These are phyloP conservation scores for Aureobasidium sp. DNA, from an alignment of 2,329 filamentous ascomycete genomes.

Conservation along the genomic window DNA sequence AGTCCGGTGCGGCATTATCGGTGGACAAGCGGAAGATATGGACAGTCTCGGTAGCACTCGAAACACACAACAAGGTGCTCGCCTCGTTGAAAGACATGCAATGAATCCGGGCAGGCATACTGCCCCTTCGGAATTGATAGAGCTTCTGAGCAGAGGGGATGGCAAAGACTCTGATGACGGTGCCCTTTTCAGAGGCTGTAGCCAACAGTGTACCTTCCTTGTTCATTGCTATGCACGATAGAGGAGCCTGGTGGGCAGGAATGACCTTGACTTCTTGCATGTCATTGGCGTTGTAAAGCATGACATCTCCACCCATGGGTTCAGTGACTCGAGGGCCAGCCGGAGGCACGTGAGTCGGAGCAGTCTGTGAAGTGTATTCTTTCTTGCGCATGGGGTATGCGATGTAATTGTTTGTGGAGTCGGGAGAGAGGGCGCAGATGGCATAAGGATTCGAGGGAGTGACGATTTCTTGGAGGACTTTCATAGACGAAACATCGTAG, in stretches of 20 bases:
- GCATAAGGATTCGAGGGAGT: conserved; percentile 85
- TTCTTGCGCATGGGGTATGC: conserved; percentile 80
- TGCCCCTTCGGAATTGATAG: conserved; percentile 91
- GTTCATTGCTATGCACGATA: conserved; percentile 87
- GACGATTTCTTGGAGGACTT: conserved; percentile 80
- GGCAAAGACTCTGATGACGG: conserved; percentile 92
- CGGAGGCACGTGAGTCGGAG: conserved; percentile 68
- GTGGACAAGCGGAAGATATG: conserved; percentile 82
- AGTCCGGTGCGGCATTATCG: conserved; percentile 2
- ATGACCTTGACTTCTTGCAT: conserved; percentile 92
- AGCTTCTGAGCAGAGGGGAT: conserved; percentile 86
- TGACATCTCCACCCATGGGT: conserved; percentile 81
- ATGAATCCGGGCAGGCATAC: conserved; percentile 91
- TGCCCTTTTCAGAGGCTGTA: conserved; percentile 94
- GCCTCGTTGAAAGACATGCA: conserved; percentile 98
- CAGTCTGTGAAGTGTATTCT: conserved; percentile 32
- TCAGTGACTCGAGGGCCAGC: conserved; percentile 63
- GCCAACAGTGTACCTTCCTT: conserved; percentile 85
- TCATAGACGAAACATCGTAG: conserved; percentile 99
- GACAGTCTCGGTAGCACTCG: conserved; percentile 90
- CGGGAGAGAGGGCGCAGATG: conserved; percentile 79
- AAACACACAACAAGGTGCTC: conserved; percentile 87
- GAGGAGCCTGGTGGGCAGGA: conserved; percentile 83
- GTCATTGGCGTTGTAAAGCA: conserved; percentile 84
- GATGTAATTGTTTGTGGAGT: conserved; percentile 91